phyloP scores from a whole-genome alignment of 139 green algal species.

The Microglena sp. region DNA sequence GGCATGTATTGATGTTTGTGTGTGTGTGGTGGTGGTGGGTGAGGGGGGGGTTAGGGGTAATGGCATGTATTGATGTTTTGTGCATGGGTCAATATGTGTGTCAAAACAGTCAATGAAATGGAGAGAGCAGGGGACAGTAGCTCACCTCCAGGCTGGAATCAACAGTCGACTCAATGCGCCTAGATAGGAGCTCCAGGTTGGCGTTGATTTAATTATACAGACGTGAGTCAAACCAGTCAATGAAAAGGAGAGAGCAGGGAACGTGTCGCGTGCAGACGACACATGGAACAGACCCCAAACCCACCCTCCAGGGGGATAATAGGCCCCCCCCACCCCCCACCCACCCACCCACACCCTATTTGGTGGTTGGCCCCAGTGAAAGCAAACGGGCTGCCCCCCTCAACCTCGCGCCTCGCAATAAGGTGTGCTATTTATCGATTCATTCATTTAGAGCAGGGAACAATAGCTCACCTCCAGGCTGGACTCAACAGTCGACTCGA shows the following conservation, averaged over 20 bases:
- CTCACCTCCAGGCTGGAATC: too few species aligned
- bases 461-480: constrained; percentile 13
- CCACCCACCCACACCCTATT: neutral
- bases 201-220: neutral
- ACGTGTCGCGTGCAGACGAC: too few species aligned
- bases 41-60: neutral
- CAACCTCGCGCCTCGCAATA: neutral
- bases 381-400: neutral
- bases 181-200: neutral
- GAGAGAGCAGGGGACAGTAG: neutral
- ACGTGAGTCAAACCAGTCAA: too few species aligned
- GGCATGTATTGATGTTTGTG: too few species aligned
- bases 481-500: constrained; percentile 41
- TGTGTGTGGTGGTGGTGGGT: neutral
- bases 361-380: neutral
- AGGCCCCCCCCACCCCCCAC: neutral
- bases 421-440: neutral
- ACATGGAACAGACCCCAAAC: neutral
- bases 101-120: neutral
- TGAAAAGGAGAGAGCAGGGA: too few species aligned
- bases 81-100: constrained; percentile 1
- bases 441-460: neutral
- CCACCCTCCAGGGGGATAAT: neutral
- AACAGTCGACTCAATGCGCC: neutral
- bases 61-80: neutral